Base-by-base conservation (phyloP, 2,329 filamentous ascomycete genomes). In the Epichloe coenophiala region DNA sequence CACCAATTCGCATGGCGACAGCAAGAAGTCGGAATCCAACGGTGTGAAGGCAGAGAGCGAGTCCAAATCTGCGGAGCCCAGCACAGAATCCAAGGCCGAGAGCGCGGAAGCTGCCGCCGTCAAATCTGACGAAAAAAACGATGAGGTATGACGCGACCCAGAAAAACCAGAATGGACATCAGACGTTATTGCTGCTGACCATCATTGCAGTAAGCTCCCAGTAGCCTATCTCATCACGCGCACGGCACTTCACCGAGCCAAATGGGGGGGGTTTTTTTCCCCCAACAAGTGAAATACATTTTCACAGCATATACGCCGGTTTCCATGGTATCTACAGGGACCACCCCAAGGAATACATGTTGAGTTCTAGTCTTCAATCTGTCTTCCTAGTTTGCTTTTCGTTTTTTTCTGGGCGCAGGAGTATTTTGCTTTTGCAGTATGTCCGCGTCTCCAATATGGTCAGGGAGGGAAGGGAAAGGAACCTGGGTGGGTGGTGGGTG, bases 41-140 rank as follows among this genome's bases (percentile, higher is more conserved):
- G 71, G 68, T 23, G 63, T 61, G 47, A 68, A 71, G 53, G 65
- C 68, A 38, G 63, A 61, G 12, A 8, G 49, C 45, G 52, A 57
- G 17, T 3, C 55, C 47, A 53, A 56, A 47, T 19, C 47, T 43
- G 39, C 40, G 3, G 56, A 53, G 6, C 44, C 44, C 15, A 45
- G 40, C n/a, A 5, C 51, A 9, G 50, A 52, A 12, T 23, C 49
- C 42, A 56, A 57, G 51, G 52, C 39, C 23, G 46, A 51, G 7
- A 55, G 57, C 38, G 62, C 49, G 5, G 54, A 56, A 27, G 31
- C 43, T 11, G 47, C 42, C 19, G 45, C 23, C 17, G 49, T n/a
- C 7, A 49, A 49, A 27, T 35, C 37, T 45, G 52, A 36, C 44
- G 17, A 35, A 19, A 27, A 11, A 19, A 19, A 64, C 35, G 69